These are phyloP conservation scores for Aspergillus eucalypticola DNA, from an alignment of 2,329 filamentous ascomycete genomes.

Conservation along the genomic window DNA sequence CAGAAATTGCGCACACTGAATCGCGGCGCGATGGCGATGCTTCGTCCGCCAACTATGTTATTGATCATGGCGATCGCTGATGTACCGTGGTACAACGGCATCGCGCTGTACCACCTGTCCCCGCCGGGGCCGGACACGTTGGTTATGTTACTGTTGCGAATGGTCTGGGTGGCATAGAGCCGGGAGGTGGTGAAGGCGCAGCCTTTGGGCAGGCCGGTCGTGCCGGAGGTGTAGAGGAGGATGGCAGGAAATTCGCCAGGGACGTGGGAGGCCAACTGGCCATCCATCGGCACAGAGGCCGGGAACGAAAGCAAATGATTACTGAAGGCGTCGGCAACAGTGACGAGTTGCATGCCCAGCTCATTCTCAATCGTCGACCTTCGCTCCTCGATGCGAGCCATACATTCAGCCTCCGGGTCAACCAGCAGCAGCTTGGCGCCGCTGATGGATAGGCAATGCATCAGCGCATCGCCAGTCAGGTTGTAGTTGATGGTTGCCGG, in stretches of 20 bases:
- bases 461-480: constrained; percentile 61
- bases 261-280: constrained; percentile 50
- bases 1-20: constrained; percentile 73
- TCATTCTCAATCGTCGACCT: constrained; percentile 52
- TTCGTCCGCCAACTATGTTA: constrained; percentile 55
- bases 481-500: constrained; percentile 74
- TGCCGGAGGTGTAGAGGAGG: constrained; percentile 74
- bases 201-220: constrained; percentile 74
- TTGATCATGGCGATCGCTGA: constrained; percentile 62
- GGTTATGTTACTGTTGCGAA: constrained; percentile 35
- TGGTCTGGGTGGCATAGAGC: constrained; percentile 40
- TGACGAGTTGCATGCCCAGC: constrained; percentile 59
- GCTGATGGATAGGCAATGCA: constrained; percentile 65
- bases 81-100: constrained; percentile 77
- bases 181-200: constrained; percentile 60
- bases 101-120: constrained; percentile 73
- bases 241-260: constrained; percentile 54
- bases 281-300: constrained; percentile 54
- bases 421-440: constrained; percentile 59
- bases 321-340: constrained; percentile 53
- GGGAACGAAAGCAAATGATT: constrained; percentile 48
- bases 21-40: constrained; percentile 42
- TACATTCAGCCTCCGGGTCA: constrained; percentile 57
- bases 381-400: constrained; percentile 58
- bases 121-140: constrained; percentile 32